Conservation (phyloP, 2,329 filamentous ascomycete genomes). For the Penicillium decumbens region DNA sequence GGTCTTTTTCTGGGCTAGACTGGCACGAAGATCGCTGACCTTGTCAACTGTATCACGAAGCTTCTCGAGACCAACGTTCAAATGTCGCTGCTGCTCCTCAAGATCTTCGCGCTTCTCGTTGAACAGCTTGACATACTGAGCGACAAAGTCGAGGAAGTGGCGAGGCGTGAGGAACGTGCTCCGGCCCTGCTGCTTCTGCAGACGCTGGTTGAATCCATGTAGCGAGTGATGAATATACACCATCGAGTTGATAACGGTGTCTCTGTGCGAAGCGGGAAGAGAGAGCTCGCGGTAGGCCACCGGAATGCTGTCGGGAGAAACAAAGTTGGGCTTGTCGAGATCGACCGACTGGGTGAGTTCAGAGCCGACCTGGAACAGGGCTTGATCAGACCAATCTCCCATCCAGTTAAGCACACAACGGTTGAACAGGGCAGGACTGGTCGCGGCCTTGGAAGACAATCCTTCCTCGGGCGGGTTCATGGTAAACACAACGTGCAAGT, state of each 20-base stretch:
- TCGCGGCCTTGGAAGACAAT: constrained; percentile 90
- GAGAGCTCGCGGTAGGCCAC: constrained; percentile 82
- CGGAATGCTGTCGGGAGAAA: constrained; percentile 83
- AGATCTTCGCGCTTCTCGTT: constrained; percentile 98
- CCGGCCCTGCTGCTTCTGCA: constrained; percentile 87
- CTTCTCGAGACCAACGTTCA: constrained; percentile 98
- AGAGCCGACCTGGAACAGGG: constrained; percentile 92
- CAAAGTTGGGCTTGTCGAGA: constrained; percentile 79
- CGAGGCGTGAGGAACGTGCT: constrained; percentile 90
- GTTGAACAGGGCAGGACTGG: constrained; percentile 97
- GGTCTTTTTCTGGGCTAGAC: constrained; percentile 87
- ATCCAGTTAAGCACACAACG: constrained; percentile 99
- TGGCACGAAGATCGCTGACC: constrained; percentile 84
- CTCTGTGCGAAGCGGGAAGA: constrained; percentile 82
- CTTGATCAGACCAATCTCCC: constrained; percentile 98
- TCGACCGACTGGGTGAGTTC: constrained; percentile 97
- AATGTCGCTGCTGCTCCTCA: constrained; percentile 95
- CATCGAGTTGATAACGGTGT: constrained; percentile 95
- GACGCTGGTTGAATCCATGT: constrained; percentile 78
- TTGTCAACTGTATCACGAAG: constrained; percentile 95
- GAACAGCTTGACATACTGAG: constrained; percentile 94
- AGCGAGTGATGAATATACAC: constrained; percentile 97
- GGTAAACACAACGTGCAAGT: constrained; percentile 97
- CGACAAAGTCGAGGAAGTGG: constrained; percentile 96
- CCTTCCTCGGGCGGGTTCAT: constrained; percentile 99